Evolutionary conservation across 257 asterid species (phyloP).

Genomic region (Datura wrightii): DNA sequence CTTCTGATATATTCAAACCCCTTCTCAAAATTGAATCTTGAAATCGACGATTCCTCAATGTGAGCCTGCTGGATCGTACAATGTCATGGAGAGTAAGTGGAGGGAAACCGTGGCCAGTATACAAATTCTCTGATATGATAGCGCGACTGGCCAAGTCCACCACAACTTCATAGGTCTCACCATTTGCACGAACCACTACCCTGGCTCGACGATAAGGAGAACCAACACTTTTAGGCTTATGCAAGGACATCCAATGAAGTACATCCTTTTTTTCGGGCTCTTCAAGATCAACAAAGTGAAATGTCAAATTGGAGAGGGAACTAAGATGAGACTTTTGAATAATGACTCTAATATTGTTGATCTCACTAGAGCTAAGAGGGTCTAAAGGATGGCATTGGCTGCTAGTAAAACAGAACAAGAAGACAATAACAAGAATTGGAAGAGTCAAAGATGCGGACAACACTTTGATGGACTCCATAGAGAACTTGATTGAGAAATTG

Average conservation of each 20-base stretch:
- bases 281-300: slow-evolving; percentile 67
- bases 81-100: slow-evolving; percentile 62
- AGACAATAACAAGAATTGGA: slow-evolving; percentile 30
- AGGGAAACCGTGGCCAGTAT: slow-evolving; percentile 65
- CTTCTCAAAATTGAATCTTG: slow-evolving; percentile 57
- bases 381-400: slow-evolving; percentile 65
- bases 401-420: slow-evolving; percentile 15
- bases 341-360: slow-evolving; percentile 45
- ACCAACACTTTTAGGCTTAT: neutral
- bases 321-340: slow-evolving; percentile 48
- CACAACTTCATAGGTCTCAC: slow-evolving; percentile 54
- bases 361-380: slow-evolving; percentile 63
- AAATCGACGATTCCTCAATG: slow-evolving; percentile 47
- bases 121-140: slow-evolving; percentile 47
- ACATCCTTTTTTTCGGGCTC: slow-evolving; percentile 69
- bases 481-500: neutral
- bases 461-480: slow-evolving; percentile 25
- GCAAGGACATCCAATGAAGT: slow-evolving; percentile 52
- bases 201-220: slow-evolving; percentile 57
- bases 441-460: slow-evolving; percentile 39
- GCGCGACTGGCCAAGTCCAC: slow-evolving; percentile 48
- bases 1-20: slow-evolving; percentile 67
- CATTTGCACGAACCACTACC: slow-evolving; percentile 52
- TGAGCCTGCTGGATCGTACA: slow-evolving; percentile 50
- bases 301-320: slow-evolving; percentile 50